Evolutionary conservation across 1,284 basidiomycete genomes (phyloP), one percentile per base, ranked within the genome.

Genomic region (Peniophora sp.): DNA sequence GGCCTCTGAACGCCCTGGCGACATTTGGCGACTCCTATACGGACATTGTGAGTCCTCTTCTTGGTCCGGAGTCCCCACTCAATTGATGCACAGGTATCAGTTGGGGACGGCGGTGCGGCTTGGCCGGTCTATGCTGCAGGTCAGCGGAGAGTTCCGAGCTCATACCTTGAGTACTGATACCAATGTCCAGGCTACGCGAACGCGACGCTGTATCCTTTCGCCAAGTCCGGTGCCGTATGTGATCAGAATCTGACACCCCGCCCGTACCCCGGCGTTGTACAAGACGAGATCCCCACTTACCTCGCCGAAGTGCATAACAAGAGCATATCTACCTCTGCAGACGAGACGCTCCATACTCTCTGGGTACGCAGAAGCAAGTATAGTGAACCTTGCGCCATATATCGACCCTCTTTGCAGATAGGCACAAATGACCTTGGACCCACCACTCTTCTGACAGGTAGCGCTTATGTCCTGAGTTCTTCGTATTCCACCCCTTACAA

Each of bases 1-100:
- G 37, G 15, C 6, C 5, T 5, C 15, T 41, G 37, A 41, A 20
- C 15, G n/a, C 8, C 37, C 60, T 73, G 12, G 70, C 69, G 45
- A 71, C 71, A 1, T 74, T 74, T 47, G 74, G 74, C 2, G 73
- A 75, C 56, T 73, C 71, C 32, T 75, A 74, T 55, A 70, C 74
- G 2, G 74, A 75, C 52, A 55, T 68, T n/a, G 67, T 55, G 34
- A 32, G 27, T 5, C 27, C 12, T 32, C 5, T 32, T 32, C 6
- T 32, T 32, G 12, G 12, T 5, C 27, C 27, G 12, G 5, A 5
- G 27, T 32, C 5, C 27, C 12, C 27, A 12, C 27, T 32, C 27
- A 32, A 6, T 6, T 32, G 6, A 6, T 12, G 27, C 6, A 32
- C 27, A 32, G 27, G 27, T 32, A 12, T 37, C 48, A 1, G 51